Conservation (phyloP, 441 rosid species). For the Adansonia madagascariensis region DNA sequence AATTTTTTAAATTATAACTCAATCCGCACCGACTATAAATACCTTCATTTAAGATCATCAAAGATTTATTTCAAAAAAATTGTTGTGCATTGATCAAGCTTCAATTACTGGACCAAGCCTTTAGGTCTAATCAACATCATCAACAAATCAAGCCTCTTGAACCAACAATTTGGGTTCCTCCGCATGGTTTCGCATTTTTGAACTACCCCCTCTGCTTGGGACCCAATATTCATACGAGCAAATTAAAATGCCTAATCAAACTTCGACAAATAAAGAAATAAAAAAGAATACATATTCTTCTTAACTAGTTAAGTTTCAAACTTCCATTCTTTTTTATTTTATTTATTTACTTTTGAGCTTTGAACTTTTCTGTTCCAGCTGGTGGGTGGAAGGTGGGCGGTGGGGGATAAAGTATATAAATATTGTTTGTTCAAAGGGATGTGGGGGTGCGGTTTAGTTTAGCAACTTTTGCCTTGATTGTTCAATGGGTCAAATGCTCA, state of each 20-base stretch:
- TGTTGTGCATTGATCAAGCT: neutral
- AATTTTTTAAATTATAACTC: no score
- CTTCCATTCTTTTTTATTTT: neutral
- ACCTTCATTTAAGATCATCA: no score
- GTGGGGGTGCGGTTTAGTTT: neutral
- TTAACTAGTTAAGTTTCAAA: neutral
- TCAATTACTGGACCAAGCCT: neutral
- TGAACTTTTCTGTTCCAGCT: neutral
- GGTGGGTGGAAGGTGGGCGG: neutral
- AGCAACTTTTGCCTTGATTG: neutral
- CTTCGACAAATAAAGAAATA: no score
- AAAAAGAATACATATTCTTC: no score
- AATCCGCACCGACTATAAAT: no score
- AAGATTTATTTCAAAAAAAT: neutral
- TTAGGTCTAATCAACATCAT: neutral
- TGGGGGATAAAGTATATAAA: neutral
- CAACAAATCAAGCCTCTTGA: neutral
- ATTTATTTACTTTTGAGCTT: neutral
- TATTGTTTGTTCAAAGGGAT: neutral
- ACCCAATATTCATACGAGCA: neutral
- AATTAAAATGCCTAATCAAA: neutral
- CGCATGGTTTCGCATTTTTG: neutral
- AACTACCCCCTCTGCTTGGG: neutral
- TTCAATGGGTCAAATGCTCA: neutral
- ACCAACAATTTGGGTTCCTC: neutral